Conservation (phyloP, 73 alveolate species). For the Tetrahymena elliotti region DNA sequence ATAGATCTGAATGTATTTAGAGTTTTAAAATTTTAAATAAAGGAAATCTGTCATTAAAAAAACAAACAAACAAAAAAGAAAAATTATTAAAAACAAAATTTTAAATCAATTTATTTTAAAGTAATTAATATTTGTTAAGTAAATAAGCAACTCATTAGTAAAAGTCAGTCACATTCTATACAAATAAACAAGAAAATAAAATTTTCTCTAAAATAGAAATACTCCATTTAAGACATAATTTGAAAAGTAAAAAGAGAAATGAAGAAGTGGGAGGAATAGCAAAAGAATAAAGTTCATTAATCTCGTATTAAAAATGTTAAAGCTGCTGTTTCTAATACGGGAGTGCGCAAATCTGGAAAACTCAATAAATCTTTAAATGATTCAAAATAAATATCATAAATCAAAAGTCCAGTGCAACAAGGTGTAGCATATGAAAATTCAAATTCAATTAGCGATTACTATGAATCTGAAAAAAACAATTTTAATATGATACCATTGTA, state of each 20-base stretch:
- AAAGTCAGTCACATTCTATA: background rate
- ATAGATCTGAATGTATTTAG: no score
- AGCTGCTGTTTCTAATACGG: background rate
- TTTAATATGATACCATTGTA: background rate
- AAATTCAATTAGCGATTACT: background rate
- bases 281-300: background rate
- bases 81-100: background rate
- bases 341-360: background rate
- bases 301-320: background rate
- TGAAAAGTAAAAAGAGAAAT: background rate
- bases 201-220: background rate
- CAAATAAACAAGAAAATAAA: no score
- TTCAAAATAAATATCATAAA: background rate
- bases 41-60: background rate
- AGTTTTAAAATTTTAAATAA: background rate
- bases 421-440: background rate
- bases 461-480: background rate
- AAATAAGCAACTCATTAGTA: background rate
- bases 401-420: background rate
- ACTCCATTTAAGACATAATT: no score
- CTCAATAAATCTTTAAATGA: background rate
- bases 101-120: background rate
- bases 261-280: background rate
- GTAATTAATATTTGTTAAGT: background rate
- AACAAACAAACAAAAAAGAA: background rate